Evolutionary conservation across 1,284 basidiomycete genomes (phyloP).

Genomic region (Ustilago bromivora): DNA sequence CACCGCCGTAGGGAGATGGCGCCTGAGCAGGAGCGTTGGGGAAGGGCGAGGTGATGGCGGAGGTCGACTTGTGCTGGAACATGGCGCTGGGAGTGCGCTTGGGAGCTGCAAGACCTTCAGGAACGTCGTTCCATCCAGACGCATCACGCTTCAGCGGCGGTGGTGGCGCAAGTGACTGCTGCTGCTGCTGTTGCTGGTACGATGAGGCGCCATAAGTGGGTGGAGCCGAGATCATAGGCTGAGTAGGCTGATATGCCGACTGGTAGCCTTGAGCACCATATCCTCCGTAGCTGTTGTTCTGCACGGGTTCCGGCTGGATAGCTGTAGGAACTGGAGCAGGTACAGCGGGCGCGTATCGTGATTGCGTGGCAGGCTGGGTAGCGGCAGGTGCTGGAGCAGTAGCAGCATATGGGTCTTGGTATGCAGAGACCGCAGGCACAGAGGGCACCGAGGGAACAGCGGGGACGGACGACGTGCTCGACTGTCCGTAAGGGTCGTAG

Average conservation of each 20-base stretch:
- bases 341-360: slow-evolving; percentile 72
- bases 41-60: slow-evolving; percentile 85
- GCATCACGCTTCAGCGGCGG: slow-evolving; percentile 75
- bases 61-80: slow-evolving; percentile 48
- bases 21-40: slow-evolving; percentile 74
- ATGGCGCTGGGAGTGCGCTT: slow-evolving; percentile 67
- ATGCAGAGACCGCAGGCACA: slow-evolving; percentile 33
- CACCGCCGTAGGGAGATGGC: slow-evolving; percentile 39
- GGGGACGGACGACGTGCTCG: slow-evolving; percentile 27
- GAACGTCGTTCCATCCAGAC: slow-evolving; percentile 93
- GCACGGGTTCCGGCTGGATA: slow-evolving; percentile 34
- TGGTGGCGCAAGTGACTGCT: slow-evolving; percentile 67
- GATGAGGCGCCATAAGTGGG: slow-evolving; percentile 68
- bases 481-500: slow-evolving; percentile 36
- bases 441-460: slow-evolving; percentile 39
- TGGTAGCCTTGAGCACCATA: slow-evolving; percentile 68
- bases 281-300: slow-evolving; percentile 30
- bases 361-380: slow-evolving; percentile 46
- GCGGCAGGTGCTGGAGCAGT: slow-evolving; percentile 70
- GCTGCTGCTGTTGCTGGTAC: slow-evolving; percentile 44
- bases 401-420: slow-evolving; percentile 41
- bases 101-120: slow-evolving; percentile 68
- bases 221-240: slow-evolving; percentile 67
- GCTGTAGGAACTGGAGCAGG: slow-evolving; percentile 31
- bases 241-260: slow-evolving; percentile 57